Conservation (phyloP, 2,329 filamentous ascomycete genomes). For the Westerdykella sp. region DNA sequence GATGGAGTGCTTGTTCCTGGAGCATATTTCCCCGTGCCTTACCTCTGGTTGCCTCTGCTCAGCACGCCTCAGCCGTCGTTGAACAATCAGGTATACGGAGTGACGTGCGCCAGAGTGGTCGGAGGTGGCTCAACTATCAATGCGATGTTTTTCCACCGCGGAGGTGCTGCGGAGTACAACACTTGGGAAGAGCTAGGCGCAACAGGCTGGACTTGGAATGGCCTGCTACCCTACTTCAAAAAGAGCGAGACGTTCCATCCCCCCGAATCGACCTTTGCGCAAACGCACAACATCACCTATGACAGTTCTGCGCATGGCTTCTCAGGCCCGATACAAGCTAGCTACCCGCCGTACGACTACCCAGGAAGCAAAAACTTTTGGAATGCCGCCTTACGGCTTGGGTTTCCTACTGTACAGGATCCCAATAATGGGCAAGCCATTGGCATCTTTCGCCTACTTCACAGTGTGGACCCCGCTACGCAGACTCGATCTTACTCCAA, state of each 20-base stretch:
- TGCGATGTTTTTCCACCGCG: constrained; percentile 32
- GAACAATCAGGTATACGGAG: constrained; percentile 9
- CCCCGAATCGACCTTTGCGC: constrained; percentile 12
- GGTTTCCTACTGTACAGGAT: constrained; percentile 11
- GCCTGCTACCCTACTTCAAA: constrained; percentile 36
- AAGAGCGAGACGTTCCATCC: constrained; percentile 17
- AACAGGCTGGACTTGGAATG: constrained; percentile 51
- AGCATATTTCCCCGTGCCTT: constrained; percentile 14
- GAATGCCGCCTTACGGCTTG: constrained; percentile 10
- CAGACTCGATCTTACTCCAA: constrained; percentile 26
- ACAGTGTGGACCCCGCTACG: constrained; percentile 21
- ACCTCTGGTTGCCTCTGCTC: constrained; percentile 17
- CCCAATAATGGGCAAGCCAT: constrained; percentile 18
- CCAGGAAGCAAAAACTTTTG: constrained; percentile 18
- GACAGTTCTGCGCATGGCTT: constrained; percentile 16
- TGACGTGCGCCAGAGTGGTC: constrained; percentile 21
- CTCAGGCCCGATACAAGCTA: constrained; percentile 17
- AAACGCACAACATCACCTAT: constrained; percentile 15
- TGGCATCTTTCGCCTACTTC: constrained; percentile 28
- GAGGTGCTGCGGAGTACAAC: constrained; percentile 35
- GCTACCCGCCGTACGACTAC: constrained; percentile 21
- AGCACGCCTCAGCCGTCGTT: constrained; percentile 16
- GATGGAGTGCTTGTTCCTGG: constrained; percentile 19
- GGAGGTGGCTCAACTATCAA: constrained; percentile 34
- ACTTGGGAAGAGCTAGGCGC: constrained; percentile 54